Evolutionary conservation across 2,329 filamentous ascomycete species (phyloP), one percentile per base, ranked within the genome.

Genomic region (Exophiala sideris): DNA sequence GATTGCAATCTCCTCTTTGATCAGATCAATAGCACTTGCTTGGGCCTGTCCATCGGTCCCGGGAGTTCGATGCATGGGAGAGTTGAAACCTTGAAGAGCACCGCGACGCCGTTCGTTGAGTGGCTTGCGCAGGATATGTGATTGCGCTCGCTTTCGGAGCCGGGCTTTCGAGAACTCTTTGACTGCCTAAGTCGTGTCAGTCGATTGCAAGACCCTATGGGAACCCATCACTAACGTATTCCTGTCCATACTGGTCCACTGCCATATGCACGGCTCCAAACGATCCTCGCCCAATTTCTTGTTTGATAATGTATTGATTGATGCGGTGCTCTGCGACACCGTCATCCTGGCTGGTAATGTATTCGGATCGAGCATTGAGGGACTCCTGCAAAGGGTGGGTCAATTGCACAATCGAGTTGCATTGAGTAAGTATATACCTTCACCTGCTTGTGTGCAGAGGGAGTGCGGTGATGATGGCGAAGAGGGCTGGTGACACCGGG

Each of bases 111-210:
- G 76, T 47, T 64, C 58, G 16, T 73, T 74, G 60, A 81, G 78
- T 14, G 84, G 83, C 59, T 80, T 78, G 56, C 85, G 85, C 42
- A 99, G 79, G 55, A 96, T 85, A 69, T 94, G 87, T 10, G 91
- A 96, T 68, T 96, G 91, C 12, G 88, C 90, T 51, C 91, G 87
- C 74, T 92, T 96, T 47, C 91, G 85, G 50, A 99, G 77, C 34
- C 91, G 85, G 2, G 89, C 84, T 69, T 99, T 99, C 56, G 92
- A 97, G 72, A 99, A 97, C 67, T 97, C 91, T 72, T 99, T 99
- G 68, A 97, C 84, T 54, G 94, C 92, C 91, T 96, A 67, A 55
- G 47, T 51, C 45, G 49, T 38, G 45, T 59, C 18, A 56, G 51
- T 48, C 21, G 21, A 16, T 21, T 9, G 8, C 21, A 36, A 36